Evolutionary conservation across 2,329 filamentous ascomycete genomes (phyloP), one percentile per base, ranked within the genome.

Genomic region (Metarhizium anisopliae): DNA sequence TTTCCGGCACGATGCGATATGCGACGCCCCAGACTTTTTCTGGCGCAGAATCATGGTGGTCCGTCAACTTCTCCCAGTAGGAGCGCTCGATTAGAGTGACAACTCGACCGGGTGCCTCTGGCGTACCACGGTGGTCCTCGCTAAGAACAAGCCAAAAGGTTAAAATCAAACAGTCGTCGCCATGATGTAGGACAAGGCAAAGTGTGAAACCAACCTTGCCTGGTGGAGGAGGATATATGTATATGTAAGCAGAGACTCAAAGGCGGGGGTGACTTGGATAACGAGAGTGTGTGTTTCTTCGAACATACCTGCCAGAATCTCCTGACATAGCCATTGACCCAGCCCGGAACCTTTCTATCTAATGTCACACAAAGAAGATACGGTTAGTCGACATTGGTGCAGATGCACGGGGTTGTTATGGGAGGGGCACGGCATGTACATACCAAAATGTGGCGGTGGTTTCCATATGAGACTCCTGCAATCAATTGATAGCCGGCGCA

Each of bases 391-490:
- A 49, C 11, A 18, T 49, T 49, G 25, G 18, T 49, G 25, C 20
- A 30, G 4, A 14, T 20, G 16, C 10, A 49, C 25, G 45, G 38
- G 56, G 42, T 47, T 11, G 47, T 35, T 38, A 10, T 20, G 16
- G 47, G 16, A 10, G 20, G 29, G 30, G 38, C 36, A 20, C n/a
- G 18, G 55, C 50, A 55, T 30, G 60, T 85, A 55, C 25, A 60
- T 85, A 96, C 93, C 93, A 69, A 88, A 96, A 69, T 96, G 89
- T 62, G 94, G 94, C 59, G 94, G 94, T 56, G 94, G 93, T 71
- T 97, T 99, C 92, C 92, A 99, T 65, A 99, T 96, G 69, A 99
- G 75, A 70, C 91, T 96, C 74, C 93, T 76, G 56, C 36, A 49
- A 30, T 43, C 13, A 43, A 16, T 43, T 16, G 40, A 53, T 14